Evolutionary conservation across 2,329 filamentous ascomycete genomes (phyloP).

Genomic region (Aspergillus fructus): DNA sequence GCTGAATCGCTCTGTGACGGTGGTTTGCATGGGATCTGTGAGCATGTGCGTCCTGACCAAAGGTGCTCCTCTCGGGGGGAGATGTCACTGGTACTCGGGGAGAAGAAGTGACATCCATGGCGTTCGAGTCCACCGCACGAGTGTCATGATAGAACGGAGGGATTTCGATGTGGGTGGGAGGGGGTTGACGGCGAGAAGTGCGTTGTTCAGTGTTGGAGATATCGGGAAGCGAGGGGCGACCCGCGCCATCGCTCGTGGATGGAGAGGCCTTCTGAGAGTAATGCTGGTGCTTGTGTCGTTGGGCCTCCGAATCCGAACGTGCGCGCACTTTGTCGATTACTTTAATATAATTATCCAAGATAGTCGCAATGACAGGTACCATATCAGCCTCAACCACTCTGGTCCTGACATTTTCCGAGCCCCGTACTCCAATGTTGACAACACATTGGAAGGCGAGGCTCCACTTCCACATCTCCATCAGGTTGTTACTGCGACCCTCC

Average conservation of each 20-base stretch:
- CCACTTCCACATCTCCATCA: conserved; percentile 99
- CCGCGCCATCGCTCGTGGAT: conserved; percentile 27
- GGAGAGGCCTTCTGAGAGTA: conserved; percentile 24
- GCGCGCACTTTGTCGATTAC: conserved; percentile 90
- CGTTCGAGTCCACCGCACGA: conserved; percentile 49
- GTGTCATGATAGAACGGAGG: conserved; percentile 56
- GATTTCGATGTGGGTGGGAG: conserved; percentile 81
- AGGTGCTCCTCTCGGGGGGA: conserved; percentile 68
- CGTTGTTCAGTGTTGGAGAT: conserved; percentile 59
- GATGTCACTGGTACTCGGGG: conserved; percentile 66
- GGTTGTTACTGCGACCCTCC: conserved; percentile 91
- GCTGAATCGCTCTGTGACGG: conserved; percentile 61
- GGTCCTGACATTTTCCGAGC: conserved; percentile 90
- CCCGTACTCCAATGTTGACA: conserved; percentile 96
- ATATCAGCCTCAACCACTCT: conserved; percentile 97
- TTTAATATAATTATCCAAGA: conserved; percentile 97
- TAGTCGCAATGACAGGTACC: conserved; percentile 97
- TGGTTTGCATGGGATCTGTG: conserved; percentile 49
- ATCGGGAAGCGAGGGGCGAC: conserved; percentile 39
- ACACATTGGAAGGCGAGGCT: conserved; percentile 98
- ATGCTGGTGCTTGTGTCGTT: conserved; percentile 41
- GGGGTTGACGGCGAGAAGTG: conserved; percentile 71
- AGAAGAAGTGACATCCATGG: conserved; percentile 62
- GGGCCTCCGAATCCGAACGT: conserved; percentile 77
- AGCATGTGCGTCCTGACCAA: conserved; percentile 54